Percentiles rank a stretch among this genome's conserved stretches.
Conservation (phyloP, 2,329 filamentous ascomycete genomes). For the Hymenoscyphus fraxineus region DNA sequence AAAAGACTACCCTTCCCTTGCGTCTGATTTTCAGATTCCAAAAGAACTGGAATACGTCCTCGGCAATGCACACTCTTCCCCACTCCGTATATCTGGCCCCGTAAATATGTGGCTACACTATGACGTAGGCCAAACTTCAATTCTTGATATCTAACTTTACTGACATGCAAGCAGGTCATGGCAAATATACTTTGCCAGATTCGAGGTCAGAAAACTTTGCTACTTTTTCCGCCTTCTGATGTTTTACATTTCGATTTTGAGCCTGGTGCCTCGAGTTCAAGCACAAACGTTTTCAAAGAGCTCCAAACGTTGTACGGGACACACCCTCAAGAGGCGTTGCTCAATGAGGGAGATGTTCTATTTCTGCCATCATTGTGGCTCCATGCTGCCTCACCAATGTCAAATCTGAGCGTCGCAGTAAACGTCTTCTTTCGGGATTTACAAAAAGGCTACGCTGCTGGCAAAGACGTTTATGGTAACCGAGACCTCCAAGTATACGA, state of each 20-base stretch:
- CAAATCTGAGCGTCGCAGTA: constrained; percentile 67
- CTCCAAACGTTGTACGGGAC: constrained; percentile 43
- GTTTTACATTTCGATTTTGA: constrained; percentile 66
- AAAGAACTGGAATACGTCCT: constrained; percentile 53
- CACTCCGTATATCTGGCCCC: constrained; percentile 72
- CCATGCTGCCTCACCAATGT: constrained; percentile 65
- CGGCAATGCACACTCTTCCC: constrained; percentile 70
- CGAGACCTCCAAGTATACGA: constrained; percentile 81
- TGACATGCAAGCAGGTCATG: constrained; percentile 59
- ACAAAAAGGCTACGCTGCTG: constrained; percentile 62
- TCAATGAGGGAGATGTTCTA: constrained; percentile 71
- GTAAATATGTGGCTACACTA: constrained; percentile 69
- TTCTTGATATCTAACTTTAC: not conserved
- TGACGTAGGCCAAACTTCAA: constrained; percentile 5
- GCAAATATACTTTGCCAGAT: constrained; percentile 84
- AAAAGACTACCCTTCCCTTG: constrained; percentile 67
- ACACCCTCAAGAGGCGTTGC: constrained; percentile 61
- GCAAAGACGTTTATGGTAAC: constrained; percentile 85
- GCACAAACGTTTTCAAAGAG: constrained; percentile 63
- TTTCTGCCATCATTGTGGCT: constrained; percentile 83
- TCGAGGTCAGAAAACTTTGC: constrained; percentile 65
- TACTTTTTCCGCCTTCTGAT: constrained; percentile 76
- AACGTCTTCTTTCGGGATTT: constrained; percentile 84
- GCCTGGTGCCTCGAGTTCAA: constrained; percentile 76
- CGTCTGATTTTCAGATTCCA: constrained; percentile 68